Percentiles rank a stretch among this genome's conserved stretches.
These are phyloP conservation scores for Zopfochytrium polystomum DNA, from an alignment of 371 early-diverging fungal genomes.

Conservation along the genomic window DNA sequence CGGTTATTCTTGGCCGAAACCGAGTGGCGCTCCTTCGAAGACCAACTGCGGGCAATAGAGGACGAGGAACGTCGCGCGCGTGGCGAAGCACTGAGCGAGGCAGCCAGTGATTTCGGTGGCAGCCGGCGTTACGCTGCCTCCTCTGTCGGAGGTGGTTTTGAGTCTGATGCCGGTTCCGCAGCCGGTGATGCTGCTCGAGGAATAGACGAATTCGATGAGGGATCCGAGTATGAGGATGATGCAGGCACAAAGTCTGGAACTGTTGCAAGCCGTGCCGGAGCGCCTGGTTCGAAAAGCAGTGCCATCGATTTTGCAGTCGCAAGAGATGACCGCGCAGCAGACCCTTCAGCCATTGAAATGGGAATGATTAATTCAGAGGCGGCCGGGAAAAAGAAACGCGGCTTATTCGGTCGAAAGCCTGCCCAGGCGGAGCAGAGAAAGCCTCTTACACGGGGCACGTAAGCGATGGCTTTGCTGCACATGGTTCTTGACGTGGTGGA, in stretches of 20 bases:
- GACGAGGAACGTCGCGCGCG: constrained; percentile 20
- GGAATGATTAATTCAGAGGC: too few relatives aligned
- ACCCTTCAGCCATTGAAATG: too few relatives aligned
- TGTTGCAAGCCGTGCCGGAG: too few relatives aligned
- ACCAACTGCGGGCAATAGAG: constrained; percentile 36
- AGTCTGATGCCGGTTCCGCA: constrained; percentile 25
- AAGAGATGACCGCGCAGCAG: too few relatives aligned
- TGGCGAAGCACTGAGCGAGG: background rate
- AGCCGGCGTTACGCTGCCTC: constrained; percentile 15
- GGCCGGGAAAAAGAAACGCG: too few relatives aligned
- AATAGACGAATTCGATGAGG: too few relatives aligned
- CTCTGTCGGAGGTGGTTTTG: constrained; percentile 35
- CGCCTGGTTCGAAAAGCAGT: too few relatives aligned
- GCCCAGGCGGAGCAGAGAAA: constrained; percentile 26
- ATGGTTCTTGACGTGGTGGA: constrained; percentile 85
- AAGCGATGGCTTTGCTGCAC: constrained; percentile 75
- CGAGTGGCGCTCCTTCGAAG: constrained; percentile 71
- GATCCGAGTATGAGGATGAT: too few relatives aligned
- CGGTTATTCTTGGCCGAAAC: constrained; percentile 69
- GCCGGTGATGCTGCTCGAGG: constrained; percentile 1
- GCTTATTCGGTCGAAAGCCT: constrained; percentile 11
- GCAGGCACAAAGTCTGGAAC: too few relatives aligned
- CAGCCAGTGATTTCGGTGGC: constrained; percentile 7
- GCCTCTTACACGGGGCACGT: constrained; percentile 30
- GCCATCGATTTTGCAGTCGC: too few relatives aligned